phyloP scores from a whole-genome alignment of 2,329 filamentous ascomycete genomes.

The Atkinsonella hypoxylon region DNA sequence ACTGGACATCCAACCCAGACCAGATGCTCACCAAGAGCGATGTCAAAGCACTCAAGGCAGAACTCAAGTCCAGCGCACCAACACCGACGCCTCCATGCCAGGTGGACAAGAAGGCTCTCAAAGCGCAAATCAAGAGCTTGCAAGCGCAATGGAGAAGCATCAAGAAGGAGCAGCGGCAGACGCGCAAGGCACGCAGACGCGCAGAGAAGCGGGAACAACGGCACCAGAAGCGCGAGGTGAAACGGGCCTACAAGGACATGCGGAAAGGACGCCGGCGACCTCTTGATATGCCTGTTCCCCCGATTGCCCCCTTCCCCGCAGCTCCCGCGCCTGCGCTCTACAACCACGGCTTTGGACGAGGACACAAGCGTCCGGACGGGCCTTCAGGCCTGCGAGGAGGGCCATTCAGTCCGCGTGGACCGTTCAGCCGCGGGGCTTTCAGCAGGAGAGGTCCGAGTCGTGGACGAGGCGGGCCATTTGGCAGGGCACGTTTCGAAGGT shows the following conservation, averaged over 20 bases:
- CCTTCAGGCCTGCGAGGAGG: slow-evolving; percentile 1
- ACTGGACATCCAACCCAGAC: slow-evolving; percentile 39
- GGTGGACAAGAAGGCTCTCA: slow-evolving; percentile 23
- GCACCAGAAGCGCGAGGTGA: slow-evolving; percentile 19
- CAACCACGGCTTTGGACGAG: not conserved
- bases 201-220: slow-evolving; percentile 23
- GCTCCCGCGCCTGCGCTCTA: not conserved
- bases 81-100: slow-evolving; percentile 4
- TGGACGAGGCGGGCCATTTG: slow-evolving; percentile 1
- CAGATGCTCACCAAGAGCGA: slow-evolving; percentile 34
- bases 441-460: not conserved
- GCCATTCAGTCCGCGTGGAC: not conserved
- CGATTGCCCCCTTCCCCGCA: slow-evolving; percentile 1
- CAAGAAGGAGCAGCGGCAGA: slow-evolving; percentile 18
- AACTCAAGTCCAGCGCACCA: slow-evolving; percentile 29
- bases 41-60: slow-evolving; percentile 27
- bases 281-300: slow-evolving; percentile 1
- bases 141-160: slow-evolving; percentile 29
- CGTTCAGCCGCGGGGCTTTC: not conserved
- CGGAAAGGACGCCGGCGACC: slow-evolving; percentile 12
- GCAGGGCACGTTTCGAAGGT: not conserved
- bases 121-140: slow-evolving; percentile 32
- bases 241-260: slow-evolving; percentile 18
- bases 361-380: not conserved
- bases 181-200: slow-evolving; percentile 20